Conservation (phyloP, 139 green algal species). For the Tetraselmis striata region DNA sequence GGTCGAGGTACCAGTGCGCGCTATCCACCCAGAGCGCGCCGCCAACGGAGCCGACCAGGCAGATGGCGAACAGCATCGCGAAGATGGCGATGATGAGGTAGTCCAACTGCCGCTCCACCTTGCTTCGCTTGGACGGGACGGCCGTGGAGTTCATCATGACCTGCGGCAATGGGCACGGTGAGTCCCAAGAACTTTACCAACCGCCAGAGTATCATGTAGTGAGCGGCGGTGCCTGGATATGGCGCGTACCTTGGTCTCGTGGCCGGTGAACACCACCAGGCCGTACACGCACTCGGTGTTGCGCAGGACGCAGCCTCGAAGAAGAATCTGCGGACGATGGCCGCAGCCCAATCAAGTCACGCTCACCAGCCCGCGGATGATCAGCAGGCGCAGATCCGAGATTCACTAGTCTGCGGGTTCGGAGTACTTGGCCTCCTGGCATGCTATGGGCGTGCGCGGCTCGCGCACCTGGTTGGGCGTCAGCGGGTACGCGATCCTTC, state of each 20-base stretch:
- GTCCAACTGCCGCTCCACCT: conserved; percentile 62
- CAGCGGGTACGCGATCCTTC: not conserved
- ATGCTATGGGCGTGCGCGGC: too few species aligned
- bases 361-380: not conserved
- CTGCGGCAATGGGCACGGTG: not conserved
- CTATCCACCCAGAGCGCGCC: conserved; percentile 40
- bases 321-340: conserved; percentile 24
- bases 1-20: conserved; percentile 49
- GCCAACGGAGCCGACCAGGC: conserved; percentile 43
- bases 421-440: not conserved
- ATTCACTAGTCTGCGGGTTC: not conserved
- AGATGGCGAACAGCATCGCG: conserved; percentile 56
- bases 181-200: conserved; percentile 39
- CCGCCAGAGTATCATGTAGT: too few species aligned
- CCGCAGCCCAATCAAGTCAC: not conserved
- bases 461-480: not conserved
- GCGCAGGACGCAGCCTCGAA: conserved; percentile 36
- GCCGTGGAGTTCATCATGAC: conserved; percentile 58
- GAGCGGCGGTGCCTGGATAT: too few species aligned
- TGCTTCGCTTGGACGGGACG: conserved; percentile 58
- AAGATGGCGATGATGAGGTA: conserved; percentile 73
- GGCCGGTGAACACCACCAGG: conserved; percentile 51
- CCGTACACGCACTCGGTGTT: conserved; percentile 32
- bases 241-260: conserved; percentile 68
- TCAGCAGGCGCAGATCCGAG: not conserved